Conservation (phyloP, 768 basidiomycete genomes). For the Melanogaster broomeanus region DNA sequence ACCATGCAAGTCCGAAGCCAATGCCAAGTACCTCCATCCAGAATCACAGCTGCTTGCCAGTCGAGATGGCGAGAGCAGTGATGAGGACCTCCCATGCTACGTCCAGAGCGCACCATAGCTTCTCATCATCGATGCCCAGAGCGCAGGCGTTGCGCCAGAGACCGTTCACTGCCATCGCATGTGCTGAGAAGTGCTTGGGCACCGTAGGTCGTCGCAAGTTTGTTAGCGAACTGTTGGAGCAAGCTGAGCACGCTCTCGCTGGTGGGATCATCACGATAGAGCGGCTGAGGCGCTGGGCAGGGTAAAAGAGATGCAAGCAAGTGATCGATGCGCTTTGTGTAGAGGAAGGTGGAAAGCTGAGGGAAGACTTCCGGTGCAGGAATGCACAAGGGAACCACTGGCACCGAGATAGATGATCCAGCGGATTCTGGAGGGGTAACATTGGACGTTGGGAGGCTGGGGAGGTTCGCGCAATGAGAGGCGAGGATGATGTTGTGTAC, state of each 20-base stretch:
- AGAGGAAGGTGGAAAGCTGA: constrained; percentile 65
- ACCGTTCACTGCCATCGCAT: constrained; percentile 41
- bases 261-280: constrained; percentile 26
- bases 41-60: constrained; percentile 19
- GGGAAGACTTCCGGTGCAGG: constrained; percentile 73
- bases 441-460: constrained; percentile 16
- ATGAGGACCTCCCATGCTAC: constrained; percentile 52
- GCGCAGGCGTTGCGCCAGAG: constrained; percentile 53
- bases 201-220: constrained; percentile 13
- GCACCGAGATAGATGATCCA: constrained; percentile 39
- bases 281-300: constrained; percentile 24
- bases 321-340: constrained; percentile 59
- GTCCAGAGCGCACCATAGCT: constrained; percentile 49
- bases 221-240: constrained; percentile 16
- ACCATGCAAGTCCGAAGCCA: constrained; percentile 10
- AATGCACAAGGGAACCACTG: constrained; percentile 68
- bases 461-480: constrained; percentile 30
- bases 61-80: constrained; percentile 37
- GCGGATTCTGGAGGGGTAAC: constrained; percentile 8
- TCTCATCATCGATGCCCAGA: constrained; percentile 50
- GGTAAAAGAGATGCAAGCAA: constrained; percentile 69
- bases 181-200: constrained; percentile 35
- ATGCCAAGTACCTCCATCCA: neutral
- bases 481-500: constrained; percentile 39
- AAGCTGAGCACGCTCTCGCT: constrained; percentile 10